Conservation (phyloP, 805 yeast species). For the Scheffersomyces spartinae region DNA sequence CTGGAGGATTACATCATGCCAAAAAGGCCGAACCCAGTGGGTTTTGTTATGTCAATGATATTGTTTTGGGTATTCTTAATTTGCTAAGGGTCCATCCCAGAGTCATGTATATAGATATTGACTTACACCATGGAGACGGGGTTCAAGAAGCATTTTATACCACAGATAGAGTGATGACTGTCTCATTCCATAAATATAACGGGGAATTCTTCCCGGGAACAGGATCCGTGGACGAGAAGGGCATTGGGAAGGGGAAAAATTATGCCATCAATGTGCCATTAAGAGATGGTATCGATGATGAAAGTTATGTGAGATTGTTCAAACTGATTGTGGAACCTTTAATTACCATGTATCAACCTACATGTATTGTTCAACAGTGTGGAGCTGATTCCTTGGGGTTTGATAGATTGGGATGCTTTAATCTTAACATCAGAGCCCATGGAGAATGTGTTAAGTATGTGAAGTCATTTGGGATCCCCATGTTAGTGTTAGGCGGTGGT, state of each 20-base stretch:
- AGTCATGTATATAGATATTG: constrained; percentile 88
- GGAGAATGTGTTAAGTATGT: constrained; percentile 91
- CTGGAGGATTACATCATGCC: constrained; percentile 96
- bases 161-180: constrained; percentile 93
- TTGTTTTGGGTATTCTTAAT: constrained; percentile 79
- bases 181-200: constrained; percentile 84
- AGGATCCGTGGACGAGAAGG: constrained; percentile 82
- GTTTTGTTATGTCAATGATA: constrained; percentile 91
- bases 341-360: constrained; percentile 84
- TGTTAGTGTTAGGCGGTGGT: constrained; percentile 92
- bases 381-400: constrained; percentile 95
- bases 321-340: constrained; percentile 86
- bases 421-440: constrained; percentile 82
- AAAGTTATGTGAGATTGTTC: constrained; percentile 60
- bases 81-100: constrained; percentile 82
- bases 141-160: constrained; percentile 95
- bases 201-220: constrained; percentile 98
- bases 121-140: constrained; percentile 96
- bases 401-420: constrained; percentile 90
- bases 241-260: constrained; percentile 81
- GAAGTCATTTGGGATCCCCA: constrained; percentile 81
- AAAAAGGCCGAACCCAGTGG: constrained; percentile 92
- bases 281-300: constrained; percentile 93
- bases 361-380: constrained; percentile 90
- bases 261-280: constrained; percentile 86